Evolutionary conservation across 768 basidiomycete species (phyloP), one percentile per base, ranked within the genome.

Genomic region (Clitopilus hobsonii): DNA sequence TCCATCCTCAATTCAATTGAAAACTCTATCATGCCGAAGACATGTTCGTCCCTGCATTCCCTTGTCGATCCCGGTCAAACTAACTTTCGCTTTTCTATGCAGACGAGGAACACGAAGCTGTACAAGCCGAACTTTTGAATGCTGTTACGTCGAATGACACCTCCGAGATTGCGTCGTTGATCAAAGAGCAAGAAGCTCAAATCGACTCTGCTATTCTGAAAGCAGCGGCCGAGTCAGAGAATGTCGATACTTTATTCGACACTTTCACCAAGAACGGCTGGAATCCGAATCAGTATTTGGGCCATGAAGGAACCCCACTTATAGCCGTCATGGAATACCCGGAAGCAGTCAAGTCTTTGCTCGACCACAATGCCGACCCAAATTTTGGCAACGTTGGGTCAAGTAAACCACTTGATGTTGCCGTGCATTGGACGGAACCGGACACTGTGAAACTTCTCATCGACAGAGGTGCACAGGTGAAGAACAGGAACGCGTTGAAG

Each of bases 251-350:
- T 7, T 26, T 58, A 36, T 60, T 61, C 45, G 25, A 58, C 29
- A 58, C 56, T 18, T 56, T 60, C 41, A 11, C 55, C 1, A 49
- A 56, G 6, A 41, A 56, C 2, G 58, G 58, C 3, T 62, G 60
- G 22, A 41, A 60, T 29, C 57, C 56, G 26, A 56, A 56, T 41
- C 32, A 49, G 8, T 22, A 41, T 22, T 36, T 58, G 6, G 54
- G 61, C 8, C 61, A 62, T 49, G 45, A 54, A 20, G 57, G 59
- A 13, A 32, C 54, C 16, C 27, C 60, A 6, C 59, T 62, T 45
- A 58, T 54, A 20, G 47, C 55, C 8, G 48, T 56, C 30, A 51
- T 58, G 26, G 25, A 41, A 1, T 7, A 57, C 6, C 18, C 24
- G 22, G 22, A 47, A 0, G 29, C 49, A 13, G 25, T 50, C 14